A percentile compares a stretch with the other conserved stretches of the same genome.
Evolutionary conservation across 2,329 filamentous ascomycete species (phyloP).

Genomic region (Cryphonectria radicalis): DNA sequence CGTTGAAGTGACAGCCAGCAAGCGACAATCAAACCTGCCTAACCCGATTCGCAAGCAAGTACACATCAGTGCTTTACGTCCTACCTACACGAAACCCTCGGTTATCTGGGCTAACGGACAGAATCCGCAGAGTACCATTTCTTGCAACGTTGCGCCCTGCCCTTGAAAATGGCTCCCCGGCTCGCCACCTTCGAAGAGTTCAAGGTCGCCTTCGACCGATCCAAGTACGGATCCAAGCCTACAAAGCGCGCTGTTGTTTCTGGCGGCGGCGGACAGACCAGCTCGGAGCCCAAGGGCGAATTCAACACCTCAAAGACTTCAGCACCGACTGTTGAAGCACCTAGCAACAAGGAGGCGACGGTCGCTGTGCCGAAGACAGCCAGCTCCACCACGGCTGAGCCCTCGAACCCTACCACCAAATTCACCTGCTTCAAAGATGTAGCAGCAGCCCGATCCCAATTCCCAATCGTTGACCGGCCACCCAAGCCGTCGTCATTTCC

Average conservation of each 20-base stretch:
- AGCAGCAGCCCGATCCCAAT: not conserved
- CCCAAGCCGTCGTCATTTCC: not conserved
- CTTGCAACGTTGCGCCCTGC: too few species aligned
- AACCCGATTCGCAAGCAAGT: not conserved
- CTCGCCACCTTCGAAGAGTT: not conserved
- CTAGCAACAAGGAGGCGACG: not conserved
- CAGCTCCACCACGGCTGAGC: not conserved
- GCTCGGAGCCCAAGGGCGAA: not conserved
- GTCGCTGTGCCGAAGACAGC: not conserved
- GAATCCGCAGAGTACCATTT: not conserved
- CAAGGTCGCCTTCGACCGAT: not conserved
- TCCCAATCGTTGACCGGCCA: not conserved
- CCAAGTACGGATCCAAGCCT: not conserved
- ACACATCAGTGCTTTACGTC: not conserved
- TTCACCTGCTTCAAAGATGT: not conserved
- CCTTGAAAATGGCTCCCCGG: not conserved
- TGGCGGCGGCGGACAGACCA: not conserved
- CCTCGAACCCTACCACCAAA: not conserved
- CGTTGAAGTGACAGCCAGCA: not conserved
- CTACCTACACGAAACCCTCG: too few species aligned
- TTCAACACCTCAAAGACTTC: not conserved
- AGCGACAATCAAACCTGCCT: not conserved
- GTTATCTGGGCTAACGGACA: not conserved
- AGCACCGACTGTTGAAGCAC: not conserved
- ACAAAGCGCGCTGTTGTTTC: not conserved